These are phyloP conservation scores for Xylaria polymorpha DNA, from an alignment of 2,329 filamentous ascomycete genomes.

Conservation along the genomic window DNA sequence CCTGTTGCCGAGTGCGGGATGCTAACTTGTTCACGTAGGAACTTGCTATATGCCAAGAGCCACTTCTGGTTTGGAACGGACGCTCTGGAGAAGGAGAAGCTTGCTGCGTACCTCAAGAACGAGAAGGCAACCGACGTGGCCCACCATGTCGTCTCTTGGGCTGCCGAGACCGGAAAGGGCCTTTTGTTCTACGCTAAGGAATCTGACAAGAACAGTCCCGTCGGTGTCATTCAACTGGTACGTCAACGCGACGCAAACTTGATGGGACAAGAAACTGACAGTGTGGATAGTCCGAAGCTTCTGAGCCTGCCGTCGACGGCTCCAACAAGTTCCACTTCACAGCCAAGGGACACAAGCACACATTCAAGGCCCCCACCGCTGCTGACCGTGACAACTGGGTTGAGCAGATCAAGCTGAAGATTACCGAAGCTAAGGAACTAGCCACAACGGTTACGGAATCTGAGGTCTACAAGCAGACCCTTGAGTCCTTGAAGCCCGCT, in stretches of 20 bases:
- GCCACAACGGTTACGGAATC: slow-evolving; percentile 78
- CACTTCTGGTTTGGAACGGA: slow-evolving; percentile 89
- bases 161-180: slow-evolving; percentile 92
- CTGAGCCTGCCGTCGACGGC: slow-evolving; percentile 80
- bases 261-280: slow-evolving; percentile 47
- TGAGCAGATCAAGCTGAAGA: slow-evolving; percentile 82
- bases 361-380: slow-evolving; percentile 81
- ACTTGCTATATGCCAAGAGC: slow-evolving; percentile 90
- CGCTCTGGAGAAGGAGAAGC: slow-evolving; percentile 77
- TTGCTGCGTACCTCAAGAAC: slow-evolving; percentile 82
- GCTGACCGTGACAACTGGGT: slow-evolving; percentile 95
- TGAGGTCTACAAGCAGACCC: slow-evolving; percentile 88
- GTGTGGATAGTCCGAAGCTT: slow-evolving; percentile 63
- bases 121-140: slow-evolving; percentile 84
- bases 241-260: slow-evolving; percentile 49
- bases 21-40: slow-evolving; percentile 62
- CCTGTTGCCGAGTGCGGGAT: not conserved
- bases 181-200: slow-evolving; percentile 92
- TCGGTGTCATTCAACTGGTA: slow-evolving; percentile 88
- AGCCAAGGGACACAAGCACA: slow-evolving; percentile 88
- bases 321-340: slow-evolving; percentile 87
- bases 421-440: slow-evolving; percentile 85
- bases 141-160: slow-evolving; percentile 87
- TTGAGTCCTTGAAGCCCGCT: slow-evolving; percentile 74
- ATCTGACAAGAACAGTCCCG: slow-evolving; percentile 82